phyloP scores from a whole-genome alignment of 2,329 filamentous ascomycete species.

The Penicillium sp. region DNA sequence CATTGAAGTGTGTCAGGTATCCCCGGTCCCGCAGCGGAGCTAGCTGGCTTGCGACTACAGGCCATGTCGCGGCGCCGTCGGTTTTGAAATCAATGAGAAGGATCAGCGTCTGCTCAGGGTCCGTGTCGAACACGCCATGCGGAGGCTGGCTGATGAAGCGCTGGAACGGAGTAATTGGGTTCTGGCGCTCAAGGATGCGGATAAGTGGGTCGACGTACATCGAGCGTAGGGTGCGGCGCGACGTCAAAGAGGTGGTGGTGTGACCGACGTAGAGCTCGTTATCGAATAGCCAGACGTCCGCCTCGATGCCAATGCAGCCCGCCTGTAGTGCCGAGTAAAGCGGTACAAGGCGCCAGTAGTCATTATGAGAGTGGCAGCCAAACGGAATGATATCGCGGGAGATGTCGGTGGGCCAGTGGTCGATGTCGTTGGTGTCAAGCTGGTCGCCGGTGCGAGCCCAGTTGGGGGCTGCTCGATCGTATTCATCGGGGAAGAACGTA shows the following conservation, averaged over 20 bases:
- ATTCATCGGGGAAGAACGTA: conserved; percentile 44
- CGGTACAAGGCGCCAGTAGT: conserved; percentile 58
- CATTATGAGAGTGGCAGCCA: conserved; percentile 58
- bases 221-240: conserved; percentile 48
- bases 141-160: conserved; percentile 27
- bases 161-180: conserved; percentile 43
- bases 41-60: conserved; percentile 44
- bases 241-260: conserved; percentile 47
- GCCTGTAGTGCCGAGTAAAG: conserved; percentile 56
- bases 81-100: conserved; percentile 56
- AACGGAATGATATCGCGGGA: conserved; percentile 52
- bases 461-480: conserved; percentile 35
- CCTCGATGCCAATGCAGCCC: conserved; percentile 58
- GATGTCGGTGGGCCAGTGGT: conserved; percentile 49
- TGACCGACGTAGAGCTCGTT: conserved; percentile 58
- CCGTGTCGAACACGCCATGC: conserved; percentile 53
- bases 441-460: conserved; percentile 44
- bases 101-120: conserved; percentile 50
- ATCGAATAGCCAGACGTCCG: conserved; percentile 57
- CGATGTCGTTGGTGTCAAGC: conserved; percentile 38
- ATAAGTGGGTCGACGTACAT: conserved; percentile 56
- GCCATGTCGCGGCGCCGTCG: conserved; percentile 39
- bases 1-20: conserved; percentile 54
- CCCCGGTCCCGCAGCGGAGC: conserved; percentile 48
- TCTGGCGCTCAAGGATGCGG: conserved; percentile 51